These are phyloP conservation scores for Alternaria sp. DNA, from an alignment of 2,329 filamentous ascomycete species.

Conservation along the genomic window DNA sequence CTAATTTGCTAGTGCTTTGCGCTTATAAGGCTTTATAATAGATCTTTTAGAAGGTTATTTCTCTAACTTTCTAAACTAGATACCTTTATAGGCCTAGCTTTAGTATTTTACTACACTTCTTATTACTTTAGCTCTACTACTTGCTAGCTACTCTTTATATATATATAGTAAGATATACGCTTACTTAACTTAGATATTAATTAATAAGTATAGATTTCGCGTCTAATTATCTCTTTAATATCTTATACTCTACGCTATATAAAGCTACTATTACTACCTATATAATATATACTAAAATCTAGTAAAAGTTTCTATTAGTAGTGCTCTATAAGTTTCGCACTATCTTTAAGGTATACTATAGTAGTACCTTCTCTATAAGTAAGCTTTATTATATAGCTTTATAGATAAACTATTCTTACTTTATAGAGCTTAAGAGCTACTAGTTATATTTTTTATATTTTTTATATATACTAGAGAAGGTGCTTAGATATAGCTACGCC, in stretches of 20 bases:
- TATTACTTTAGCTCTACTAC: slow-evolving; percentile 30
- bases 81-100: slow-evolving; percentile 30
- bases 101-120: slow-evolving; percentile 29
- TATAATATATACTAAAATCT: slow-evolving; percentile 4
- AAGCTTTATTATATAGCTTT: slow-evolving; percentile 4
- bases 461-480: slow-evolving; percentile 23
- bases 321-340: background rate
- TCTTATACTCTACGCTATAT: slow-evolving; percentile 9
- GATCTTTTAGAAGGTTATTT: slow-evolving; percentile 25
- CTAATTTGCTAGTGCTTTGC: slow-evolving; percentile 20
- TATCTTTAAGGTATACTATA: background rate
- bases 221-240: slow-evolving; percentile 10
- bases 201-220: slow-evolving; percentile 11
- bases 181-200: background rate
- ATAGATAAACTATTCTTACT: slow-evolving; percentile 2
- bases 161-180: slow-evolving; percentile 24
- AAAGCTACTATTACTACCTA: slow-evolving; percentile 8
- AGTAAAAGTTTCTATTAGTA: slow-evolving; percentile 8
- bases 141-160: slow-evolving; percentile 30
- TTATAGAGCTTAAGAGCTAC: slow-evolving; percentile 15
- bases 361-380: background rate
- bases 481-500: slow-evolving; percentile 15
- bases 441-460: slow-evolving; percentile 21
- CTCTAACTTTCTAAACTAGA: slow-evolving; percentile 21
- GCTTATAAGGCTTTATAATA: slow-evolving; percentile 21